Evolutionary conservation across 345 rosid species (phyloP).

Genomic region (Syzygium aromaticum): DNA sequence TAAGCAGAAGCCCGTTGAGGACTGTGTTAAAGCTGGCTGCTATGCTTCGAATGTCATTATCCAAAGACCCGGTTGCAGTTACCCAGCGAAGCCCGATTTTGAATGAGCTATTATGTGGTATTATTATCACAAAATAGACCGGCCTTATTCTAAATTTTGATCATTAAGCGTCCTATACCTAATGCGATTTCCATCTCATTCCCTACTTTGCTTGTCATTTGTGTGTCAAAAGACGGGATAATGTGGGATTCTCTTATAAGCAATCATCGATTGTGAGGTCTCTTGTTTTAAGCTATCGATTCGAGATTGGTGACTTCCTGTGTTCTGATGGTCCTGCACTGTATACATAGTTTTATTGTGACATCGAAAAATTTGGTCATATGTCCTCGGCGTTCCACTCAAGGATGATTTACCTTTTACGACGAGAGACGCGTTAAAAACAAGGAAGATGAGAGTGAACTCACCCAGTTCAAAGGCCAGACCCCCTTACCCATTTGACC

Average conservation of each 20-base stretch:
- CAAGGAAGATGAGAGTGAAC: neutral
- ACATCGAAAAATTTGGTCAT: neutral
- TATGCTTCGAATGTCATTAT: constrained; percentile 80
- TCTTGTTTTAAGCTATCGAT: neutral
- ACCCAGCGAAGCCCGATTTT: constrained; percentile 54
- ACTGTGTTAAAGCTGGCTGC: constrained; percentile 72
- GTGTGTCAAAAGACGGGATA: neutral
- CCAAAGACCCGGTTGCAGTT: constrained; percentile 96
- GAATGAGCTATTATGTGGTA: constrained; percentile 6
- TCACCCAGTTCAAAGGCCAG: neutral
- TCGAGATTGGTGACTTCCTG: neutral
- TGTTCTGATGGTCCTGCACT: neutral
- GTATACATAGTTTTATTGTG: neutral
- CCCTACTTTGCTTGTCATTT: neutral
- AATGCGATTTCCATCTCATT: neutral
- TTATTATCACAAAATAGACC: neutral
- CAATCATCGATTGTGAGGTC: neutral
- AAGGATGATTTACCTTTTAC: neutral
- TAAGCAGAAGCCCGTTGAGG: constrained; percentile 63
- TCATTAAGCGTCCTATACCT: neutral
- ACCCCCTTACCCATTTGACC: neutral
- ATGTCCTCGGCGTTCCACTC: neutral
- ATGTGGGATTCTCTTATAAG: neutral
- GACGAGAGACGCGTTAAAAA: neutral
- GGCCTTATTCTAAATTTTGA: neutral